Evolutionary conservation across 2,329 filamentous ascomycete species (phyloP).

Genomic region (Cryphonectria naterciae): DNA sequence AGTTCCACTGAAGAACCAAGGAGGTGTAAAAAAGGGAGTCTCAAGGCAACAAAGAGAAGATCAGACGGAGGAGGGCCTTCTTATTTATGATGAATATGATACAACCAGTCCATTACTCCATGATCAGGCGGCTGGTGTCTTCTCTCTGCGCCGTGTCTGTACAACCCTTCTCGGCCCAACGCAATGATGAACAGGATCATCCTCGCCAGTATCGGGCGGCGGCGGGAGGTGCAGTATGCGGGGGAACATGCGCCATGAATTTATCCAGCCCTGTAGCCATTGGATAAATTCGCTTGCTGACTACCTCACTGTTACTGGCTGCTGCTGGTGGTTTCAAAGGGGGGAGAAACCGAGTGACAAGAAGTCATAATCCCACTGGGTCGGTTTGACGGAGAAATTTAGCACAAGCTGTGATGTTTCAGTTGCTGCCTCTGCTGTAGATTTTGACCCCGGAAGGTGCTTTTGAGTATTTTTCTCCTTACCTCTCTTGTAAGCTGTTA

Average conservation of each 20-base stretch:
- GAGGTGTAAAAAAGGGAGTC: neutral
- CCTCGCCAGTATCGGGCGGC: neutral
- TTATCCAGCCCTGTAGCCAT: slow-evolving; percentile 21
- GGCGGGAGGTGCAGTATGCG: neutral
- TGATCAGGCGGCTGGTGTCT: neutral
- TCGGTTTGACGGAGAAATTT: neutral
- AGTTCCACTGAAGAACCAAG: no score
- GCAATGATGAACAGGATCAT: slow-evolving; percentile 2
- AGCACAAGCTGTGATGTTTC: no score
- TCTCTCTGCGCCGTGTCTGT: neutral
- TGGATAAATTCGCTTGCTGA: neutral
- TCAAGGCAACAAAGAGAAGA: neutral
- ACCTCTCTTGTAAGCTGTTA: no score
- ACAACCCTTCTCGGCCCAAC: neutral
- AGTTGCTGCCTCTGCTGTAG: no score
- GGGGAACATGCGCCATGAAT: slow-evolving; percentile 12
- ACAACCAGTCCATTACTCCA: neutral
- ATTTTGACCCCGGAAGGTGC: neutral
- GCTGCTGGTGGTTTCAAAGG: neutral
- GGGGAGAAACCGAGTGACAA: neutral
- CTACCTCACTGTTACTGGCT: neutral
- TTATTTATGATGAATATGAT: neutral
- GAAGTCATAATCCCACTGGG: no score
- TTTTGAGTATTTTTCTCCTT: neutral
- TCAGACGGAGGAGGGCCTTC: neutral